phyloP scores from a whole-genome alignment of 768 basidiomycete species.

The Boletus rufocinnamomeus region DNA sequence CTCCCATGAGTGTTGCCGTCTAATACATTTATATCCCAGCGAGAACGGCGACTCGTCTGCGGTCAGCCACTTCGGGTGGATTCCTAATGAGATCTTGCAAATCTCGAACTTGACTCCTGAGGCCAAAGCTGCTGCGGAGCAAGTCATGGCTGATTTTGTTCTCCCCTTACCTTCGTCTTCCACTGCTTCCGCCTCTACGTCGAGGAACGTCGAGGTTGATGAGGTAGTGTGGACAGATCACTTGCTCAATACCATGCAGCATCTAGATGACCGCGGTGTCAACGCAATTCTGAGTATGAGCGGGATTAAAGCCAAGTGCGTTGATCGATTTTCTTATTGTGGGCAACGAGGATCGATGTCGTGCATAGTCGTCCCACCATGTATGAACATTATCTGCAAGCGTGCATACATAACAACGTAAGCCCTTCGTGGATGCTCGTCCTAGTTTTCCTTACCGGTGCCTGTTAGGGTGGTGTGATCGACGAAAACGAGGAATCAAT shows the following conservation, averaged over 20 bases:
- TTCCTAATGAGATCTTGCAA: conserved; percentile 73
- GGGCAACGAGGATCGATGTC: conserved; percentile 1
- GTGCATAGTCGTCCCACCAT: conserved; percentile 60
- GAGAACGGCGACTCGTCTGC: conserved; percentile 78
- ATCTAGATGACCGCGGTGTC: conserved; percentile 60
- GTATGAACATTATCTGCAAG: conserved; percentile 69
- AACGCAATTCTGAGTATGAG: conserved; percentile 61
- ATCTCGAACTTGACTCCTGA: conserved; percentile 54
- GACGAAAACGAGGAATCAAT: conserved; percentile 77
- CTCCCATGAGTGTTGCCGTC: neutral
- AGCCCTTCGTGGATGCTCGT: conserved; percentile 29
- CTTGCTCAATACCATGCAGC: conserved; percentile 69
- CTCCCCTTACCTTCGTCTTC: conserved; percentile 70
- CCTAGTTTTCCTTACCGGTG: neutral
- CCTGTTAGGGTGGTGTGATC: conserved; percentile 79
- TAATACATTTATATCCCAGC: conserved; percentile 41
- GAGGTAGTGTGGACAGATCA: conserved; percentile 87
- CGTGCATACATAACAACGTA: conserved; percentile 84
- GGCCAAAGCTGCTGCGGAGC: conserved; percentile 65
- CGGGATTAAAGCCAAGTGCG: conserved; percentile 63
- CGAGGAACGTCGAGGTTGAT: conserved; percentile 59
- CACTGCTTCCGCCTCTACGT: conserved; percentile 40
- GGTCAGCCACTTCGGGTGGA: conserved; percentile 87
- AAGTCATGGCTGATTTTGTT: conserved; percentile 70
- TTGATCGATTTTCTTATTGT: neutral